These are phyloP conservation scores for Globisporangium lucens DNA, from an alignment of 352 stramenopile species.

Conservation along the genomic window DNA sequence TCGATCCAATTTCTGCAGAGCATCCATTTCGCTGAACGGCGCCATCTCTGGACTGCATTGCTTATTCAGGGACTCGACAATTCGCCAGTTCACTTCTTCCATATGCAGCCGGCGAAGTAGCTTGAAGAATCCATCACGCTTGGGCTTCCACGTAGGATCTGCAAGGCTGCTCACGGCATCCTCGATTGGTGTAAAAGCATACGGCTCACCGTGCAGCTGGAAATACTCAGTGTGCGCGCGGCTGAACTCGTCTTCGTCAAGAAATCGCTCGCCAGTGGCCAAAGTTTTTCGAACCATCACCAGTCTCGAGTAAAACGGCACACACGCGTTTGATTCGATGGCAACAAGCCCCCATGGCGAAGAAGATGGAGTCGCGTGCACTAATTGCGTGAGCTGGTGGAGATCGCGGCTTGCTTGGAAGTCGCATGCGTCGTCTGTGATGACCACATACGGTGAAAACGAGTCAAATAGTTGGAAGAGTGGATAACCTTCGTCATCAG, in stretches of 20 bases:
- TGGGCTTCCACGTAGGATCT: not conserved
- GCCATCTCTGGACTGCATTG: conserved; percentile 40
- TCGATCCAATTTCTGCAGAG: conserved; percentile 43
- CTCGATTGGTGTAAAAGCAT: conserved; percentile 28
- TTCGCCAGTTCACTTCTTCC: conserved; percentile 47
- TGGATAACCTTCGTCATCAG: conserved; percentile 20
- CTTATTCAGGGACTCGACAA: conserved; percentile 38
- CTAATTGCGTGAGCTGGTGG: conserved; percentile 28
- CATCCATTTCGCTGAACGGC: conserved; percentile 45
- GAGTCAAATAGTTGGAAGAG: conserved; percentile 38
- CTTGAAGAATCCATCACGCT: not conserved
- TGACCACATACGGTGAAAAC: conserved; percentile 37
- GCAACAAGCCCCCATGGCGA: conserved; percentile 53
- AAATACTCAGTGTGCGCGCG: conserved; percentile 27
- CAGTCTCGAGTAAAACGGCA: conserved; percentile 43
- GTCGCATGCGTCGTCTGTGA: conserved; percentile 42
- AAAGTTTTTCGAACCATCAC: conserved; percentile 37
- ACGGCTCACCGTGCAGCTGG: conserved; percentile 23
- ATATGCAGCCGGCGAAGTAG: conserved; percentile 33
- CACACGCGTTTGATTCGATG: conserved; percentile 54
- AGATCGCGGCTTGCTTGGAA: conserved; percentile 31
- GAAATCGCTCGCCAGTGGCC: conserved; percentile 24
- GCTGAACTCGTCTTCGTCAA: conserved; percentile 41
- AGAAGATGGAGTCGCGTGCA: conserved; percentile 29
- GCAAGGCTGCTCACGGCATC: not conserved